These are phyloP conservation scores for Boletus sp. DNA, from an alignment of 768 basidiomycete genomes.

Conservation along the genomic window DNA sequence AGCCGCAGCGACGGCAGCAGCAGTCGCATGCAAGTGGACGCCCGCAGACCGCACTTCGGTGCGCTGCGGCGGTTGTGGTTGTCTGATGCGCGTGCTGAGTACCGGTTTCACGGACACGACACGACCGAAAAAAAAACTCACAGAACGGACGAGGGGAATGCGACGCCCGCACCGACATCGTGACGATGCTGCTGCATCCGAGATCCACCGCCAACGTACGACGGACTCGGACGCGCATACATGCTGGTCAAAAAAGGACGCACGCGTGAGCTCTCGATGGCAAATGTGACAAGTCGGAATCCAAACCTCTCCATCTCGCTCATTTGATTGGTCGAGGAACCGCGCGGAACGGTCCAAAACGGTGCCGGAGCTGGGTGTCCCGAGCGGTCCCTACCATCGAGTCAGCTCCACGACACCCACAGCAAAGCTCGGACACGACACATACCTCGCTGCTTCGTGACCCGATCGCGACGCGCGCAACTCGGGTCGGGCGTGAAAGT, in stretches of 20 bases:
- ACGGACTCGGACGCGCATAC: neutral
- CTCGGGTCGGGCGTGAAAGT: neutral
- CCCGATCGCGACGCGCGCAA: neutral
- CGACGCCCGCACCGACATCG: neutral
- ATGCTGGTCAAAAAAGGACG: neutral
- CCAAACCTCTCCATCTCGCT: slow-evolving; percentile 5
- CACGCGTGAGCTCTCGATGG: neutral
- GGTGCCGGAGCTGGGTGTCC: neutral
- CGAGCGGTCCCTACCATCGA: slow-evolving; percentile 3
- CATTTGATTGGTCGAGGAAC: neutral
- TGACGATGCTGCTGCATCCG: neutral
- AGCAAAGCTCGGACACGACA: neutral
- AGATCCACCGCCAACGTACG: neutral
- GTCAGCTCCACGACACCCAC: neutral
- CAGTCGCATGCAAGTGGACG: neutral
- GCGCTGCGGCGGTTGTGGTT: neutral
- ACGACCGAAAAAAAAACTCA: neutral
- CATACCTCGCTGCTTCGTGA: slow-evolving; percentile 3
- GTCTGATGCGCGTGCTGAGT: neutral
- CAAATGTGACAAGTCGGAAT: neutral
- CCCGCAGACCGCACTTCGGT: neutral
- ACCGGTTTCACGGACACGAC: neutral
- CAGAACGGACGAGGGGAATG: neutral
- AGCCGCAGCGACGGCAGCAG: neutral
- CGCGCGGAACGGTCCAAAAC: slow-evolving; percentile 1